A percentile compares a stretch with the other conserved stretches of the same genome.
phyloP scores from a whole-genome alignment of 2,329 filamentous ascomycete species.

The Pseudogymnoascus sp. region DNA sequence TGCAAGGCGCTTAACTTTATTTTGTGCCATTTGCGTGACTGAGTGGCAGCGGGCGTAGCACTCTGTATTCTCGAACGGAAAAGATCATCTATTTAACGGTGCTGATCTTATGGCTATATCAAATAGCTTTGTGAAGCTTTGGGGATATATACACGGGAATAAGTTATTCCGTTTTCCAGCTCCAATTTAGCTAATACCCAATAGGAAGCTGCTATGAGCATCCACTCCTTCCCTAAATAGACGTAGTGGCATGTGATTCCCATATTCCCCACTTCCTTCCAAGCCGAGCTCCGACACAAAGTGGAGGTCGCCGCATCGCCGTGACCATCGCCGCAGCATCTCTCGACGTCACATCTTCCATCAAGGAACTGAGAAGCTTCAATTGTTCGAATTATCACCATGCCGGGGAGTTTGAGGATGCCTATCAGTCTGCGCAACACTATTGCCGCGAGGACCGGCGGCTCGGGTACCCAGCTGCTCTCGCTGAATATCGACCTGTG shows the following conservation, averaged over 20 bases:
- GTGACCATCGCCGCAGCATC: neutral
- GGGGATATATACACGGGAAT: neutral
- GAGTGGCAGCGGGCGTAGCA: neutral
- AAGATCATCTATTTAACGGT: neutral
- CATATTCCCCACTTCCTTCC: neutral
- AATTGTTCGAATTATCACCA: constrained; percentile 28
- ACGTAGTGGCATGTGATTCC: constrained; percentile 6
- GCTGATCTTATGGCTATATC: neutral
- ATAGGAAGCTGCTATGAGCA: neutral
- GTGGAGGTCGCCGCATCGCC: neutral
- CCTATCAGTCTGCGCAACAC: constrained; percentile 64
- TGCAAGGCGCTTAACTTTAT: neutral
- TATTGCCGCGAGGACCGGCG: constrained; percentile 53
- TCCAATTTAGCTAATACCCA: neutral
- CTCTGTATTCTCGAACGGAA: neutral
- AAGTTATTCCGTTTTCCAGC: neutral
- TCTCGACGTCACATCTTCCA: neutral
- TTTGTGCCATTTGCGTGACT: neutral
- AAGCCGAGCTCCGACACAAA: neutral
- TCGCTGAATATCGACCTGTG: constrained; percentile 63
- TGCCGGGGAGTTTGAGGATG: constrained; percentile 63
- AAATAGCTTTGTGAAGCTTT: neutral
- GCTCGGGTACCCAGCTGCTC: constrained; percentile 48
- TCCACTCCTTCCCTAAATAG: neutral
- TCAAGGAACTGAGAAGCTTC: neutral